A percentile compares a stretch with the other conserved stretches of the same genome.
These are phyloP conservation scores for Sporisorium graminicola DNA, from an alignment of 1,284 basidiomycete genomes.

Conservation along the genomic window DNA sequence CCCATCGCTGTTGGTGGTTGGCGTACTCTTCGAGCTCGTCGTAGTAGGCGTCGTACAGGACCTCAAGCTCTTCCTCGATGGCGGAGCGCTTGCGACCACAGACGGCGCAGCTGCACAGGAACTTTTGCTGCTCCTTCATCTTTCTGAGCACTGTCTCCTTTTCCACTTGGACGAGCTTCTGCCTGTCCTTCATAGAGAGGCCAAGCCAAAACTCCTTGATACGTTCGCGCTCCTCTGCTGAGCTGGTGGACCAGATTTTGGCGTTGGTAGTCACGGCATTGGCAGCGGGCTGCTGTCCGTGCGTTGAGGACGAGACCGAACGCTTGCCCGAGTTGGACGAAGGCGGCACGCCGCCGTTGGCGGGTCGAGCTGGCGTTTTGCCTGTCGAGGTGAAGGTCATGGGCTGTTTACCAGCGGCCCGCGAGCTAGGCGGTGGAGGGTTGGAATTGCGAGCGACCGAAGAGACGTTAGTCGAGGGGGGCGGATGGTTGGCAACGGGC, in stretches of 20 bases:
- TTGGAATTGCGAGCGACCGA: constrained; percentile 64
- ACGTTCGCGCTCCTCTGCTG: constrained; percentile 88
- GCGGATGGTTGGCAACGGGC: constrained; percentile 64
- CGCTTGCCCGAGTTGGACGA: constrained; percentile 72
- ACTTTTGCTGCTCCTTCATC: constrained; percentile 99
- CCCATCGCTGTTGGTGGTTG: constrained; percentile 93
- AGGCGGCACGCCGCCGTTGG: constrained; percentile 55
- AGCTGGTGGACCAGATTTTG: constrained; percentile 78
- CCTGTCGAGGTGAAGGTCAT: constrained; percentile 72
- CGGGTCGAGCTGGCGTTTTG: constrained; percentile 65
- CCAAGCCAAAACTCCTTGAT: constrained; percentile 98
- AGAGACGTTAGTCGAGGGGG: constrained; percentile 69
- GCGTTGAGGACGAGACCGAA: constrained; percentile 71
- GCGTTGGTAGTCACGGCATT: constrained; percentile 34
- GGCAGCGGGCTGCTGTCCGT: constrained; percentile 35
- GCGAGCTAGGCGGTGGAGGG: constrained; percentile 73
- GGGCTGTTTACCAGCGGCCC: constrained; percentile 82
- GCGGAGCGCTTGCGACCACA: constrained; percentile 96
- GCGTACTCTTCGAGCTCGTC: constrained; percentile 99
- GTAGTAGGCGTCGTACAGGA: constrained; percentile 99
- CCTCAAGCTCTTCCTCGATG: constrained; percentile 98
- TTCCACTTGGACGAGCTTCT: constrained; percentile 92
- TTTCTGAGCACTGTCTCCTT: constrained; percentile 95
- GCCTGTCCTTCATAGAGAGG: constrained; percentile 86
- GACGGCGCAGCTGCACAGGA: constrained; percentile 93